Conservation (phyloP, 2,329 filamentous ascomycete species). For the Cercospora citrullina region DNA sequence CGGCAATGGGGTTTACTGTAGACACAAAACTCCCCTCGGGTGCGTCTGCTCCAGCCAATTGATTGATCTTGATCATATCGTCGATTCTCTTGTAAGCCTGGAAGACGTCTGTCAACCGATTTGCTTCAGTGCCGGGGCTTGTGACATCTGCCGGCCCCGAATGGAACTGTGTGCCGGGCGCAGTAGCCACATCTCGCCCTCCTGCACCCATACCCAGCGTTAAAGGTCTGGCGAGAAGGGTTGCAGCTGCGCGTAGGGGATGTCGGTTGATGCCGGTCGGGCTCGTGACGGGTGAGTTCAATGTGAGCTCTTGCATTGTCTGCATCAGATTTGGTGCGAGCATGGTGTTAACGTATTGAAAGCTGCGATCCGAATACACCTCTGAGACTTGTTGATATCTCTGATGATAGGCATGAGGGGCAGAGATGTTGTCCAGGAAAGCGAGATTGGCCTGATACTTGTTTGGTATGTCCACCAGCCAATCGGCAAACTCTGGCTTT, state of each 20-base stretch:
- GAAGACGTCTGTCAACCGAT: slow-evolving; percentile 42
- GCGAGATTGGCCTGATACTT: slow-evolving; percentile 51
- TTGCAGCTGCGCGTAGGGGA: slow-evolving; percentile 19
- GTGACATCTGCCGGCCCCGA: slow-evolving; percentile 10
- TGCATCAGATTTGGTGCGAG: slow-evolving; percentile 35
- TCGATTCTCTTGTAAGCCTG: slow-evolving; percentile 58
- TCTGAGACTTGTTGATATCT: slow-evolving; percentile 37
- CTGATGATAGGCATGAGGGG: slow-evolving; percentile 27
- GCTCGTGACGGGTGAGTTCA: slow-evolving; percentile 27
- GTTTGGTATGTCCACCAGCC: slow-evolving; percentile 59
- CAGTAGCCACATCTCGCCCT: slow-evolving; percentile 4
- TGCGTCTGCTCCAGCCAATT: slow-evolving; percentile 39
- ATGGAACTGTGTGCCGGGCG: slow-evolving; percentile 11
- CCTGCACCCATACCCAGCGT: slow-evolving; percentile 17
- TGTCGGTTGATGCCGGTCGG: slow-evolving; percentile 19
- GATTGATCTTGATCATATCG: slow-evolving; percentile 56
- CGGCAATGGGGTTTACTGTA: slow-evolving; percentile 27
- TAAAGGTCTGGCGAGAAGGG: slow-evolving; percentile 22
- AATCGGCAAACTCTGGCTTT: slow-evolving; percentile 64
- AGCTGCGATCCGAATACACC: slow-evolving; percentile 28
- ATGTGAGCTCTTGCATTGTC: slow-evolving; percentile 34
- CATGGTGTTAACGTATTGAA: slow-evolving; percentile 33
- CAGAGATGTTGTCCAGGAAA: slow-evolving; percentile 49
- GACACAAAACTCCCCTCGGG: slow-evolving; percentile 16
- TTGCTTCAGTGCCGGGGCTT: slow-evolving; percentile 16